A percentile compares a stretch with the other conserved stretches of the same genome.
Conservation (phyloP, 139 green algal genomes). For the Tetraselmis chui region DNA sequence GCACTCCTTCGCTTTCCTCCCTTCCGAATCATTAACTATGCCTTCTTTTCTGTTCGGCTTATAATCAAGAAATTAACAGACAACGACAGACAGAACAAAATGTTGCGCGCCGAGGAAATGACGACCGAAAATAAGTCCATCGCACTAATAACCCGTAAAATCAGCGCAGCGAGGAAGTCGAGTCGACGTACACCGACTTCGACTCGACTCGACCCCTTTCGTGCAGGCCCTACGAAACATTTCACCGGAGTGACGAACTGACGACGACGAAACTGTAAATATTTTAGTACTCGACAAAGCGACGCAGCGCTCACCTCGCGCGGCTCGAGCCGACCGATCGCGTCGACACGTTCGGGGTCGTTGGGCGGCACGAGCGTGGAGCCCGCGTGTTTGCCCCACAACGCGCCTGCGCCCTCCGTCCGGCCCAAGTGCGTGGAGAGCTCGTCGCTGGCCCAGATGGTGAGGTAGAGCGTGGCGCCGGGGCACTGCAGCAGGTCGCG, state of each 20-base stretch:
- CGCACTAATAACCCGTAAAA: no score
- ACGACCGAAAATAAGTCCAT: no score
- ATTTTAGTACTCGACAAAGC: no score
- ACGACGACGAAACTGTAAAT: no score
- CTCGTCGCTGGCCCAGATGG: slow-evolving; percentile 69
- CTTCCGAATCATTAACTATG: no score
- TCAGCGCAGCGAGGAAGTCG: no score
- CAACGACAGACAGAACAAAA: background rate
- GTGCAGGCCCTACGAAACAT: no score
- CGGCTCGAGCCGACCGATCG: background rate
- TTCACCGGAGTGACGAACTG: no score
- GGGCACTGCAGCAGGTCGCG: slow-evolving; percentile 14
- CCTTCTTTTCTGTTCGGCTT: background rate
- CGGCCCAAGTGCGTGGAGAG: slow-evolving; percentile 79
- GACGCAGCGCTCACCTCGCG: background rate
- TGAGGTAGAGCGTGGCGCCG: slow-evolving; percentile 84
- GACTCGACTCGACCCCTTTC: no score
- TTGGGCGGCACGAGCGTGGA: background rate
- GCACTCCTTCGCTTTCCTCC: no score
- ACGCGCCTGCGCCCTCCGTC: slow-evolving; percentile 60
- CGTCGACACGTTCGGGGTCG: background rate
- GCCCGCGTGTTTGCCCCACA: slow-evolving; percentile 17
- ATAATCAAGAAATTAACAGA: background rate
- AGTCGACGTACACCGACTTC: no score
- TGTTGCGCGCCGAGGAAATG: no score